These are phyloP conservation scores for Starmerella scarabaei DNA, from an alignment of 805 yeast species.

Conservation along the genomic window DNA sequence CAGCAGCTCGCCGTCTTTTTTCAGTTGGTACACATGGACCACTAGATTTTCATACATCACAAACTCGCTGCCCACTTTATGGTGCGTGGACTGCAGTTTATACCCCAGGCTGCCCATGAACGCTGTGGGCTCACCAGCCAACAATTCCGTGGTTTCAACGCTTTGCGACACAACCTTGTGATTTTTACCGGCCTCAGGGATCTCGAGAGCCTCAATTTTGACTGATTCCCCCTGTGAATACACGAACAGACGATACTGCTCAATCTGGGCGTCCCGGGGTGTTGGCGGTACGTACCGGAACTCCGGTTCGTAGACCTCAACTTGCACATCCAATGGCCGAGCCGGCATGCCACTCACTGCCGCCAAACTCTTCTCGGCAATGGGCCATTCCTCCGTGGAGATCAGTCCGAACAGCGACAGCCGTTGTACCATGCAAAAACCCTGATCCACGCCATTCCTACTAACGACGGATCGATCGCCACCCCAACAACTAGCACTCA, in stretches of 20 bases:
- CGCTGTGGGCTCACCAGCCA: slow-evolving; percentile 23
- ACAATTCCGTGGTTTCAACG: slow-evolving; percentile 40
- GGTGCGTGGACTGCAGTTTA: slow-evolving; percentile 45
- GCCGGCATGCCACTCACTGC: slow-evolving; percentile 31
- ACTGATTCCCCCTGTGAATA: neutral
- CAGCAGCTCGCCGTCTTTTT: slow-evolving; percentile 18
- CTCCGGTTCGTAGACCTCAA: slow-evolving; percentile 27
- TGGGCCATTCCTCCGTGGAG: slow-evolving; percentile 24
- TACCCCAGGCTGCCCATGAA: slow-evolving; percentile 59
- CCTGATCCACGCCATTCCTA: neutral
- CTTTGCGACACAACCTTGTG: slow-evolving; percentile 49
- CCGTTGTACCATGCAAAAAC: slow-evolving; percentile 31
- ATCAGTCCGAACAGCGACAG: slow-evolving; percentile 27
- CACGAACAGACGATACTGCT: slow-evolving; percentile 27
- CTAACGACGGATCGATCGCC: too few relatives aligned
- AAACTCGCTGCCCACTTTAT: slow-evolving; percentile 48
- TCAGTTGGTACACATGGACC: slow-evolving; percentile 40
- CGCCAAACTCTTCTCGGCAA: slow-evolving; percentile 25
- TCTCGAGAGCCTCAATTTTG: slow-evolving; percentile 24
- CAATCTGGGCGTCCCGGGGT: slow-evolving; percentile 21
- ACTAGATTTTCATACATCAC: slow-evolving; percentile 44
- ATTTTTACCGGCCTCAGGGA: slow-evolving; percentile 31
- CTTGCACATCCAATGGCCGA: slow-evolving; percentile 20
- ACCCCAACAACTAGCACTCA: too few relatives aligned
- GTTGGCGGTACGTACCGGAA: slow-evolving; percentile 22